Percentiles rank a stretch among this genome's conserved stretches.
Conservation (phyloP, 768 basidiomycete species). For the Mycena epipterygia region DNA sequence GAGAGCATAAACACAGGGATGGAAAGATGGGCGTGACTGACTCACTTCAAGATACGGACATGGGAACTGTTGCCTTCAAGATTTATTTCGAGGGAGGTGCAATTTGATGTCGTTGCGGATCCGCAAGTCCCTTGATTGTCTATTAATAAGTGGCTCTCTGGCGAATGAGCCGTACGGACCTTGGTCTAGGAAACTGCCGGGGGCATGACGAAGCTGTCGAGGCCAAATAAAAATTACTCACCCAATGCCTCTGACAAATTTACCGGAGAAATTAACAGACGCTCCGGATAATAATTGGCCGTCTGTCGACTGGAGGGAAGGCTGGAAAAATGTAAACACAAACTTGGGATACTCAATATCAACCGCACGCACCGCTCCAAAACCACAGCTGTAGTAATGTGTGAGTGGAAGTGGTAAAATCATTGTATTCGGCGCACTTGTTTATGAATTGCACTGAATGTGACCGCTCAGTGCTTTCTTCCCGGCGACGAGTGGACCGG, state of each 20-base stretch:
- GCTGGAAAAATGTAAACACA: too few relatives aligned
- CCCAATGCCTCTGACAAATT: not conserved
- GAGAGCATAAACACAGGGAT: too few relatives aligned
- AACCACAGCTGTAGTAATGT: not conserved
- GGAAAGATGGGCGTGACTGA: not conserved
- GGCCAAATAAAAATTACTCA: too few relatives aligned
- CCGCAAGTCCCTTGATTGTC: too few relatives aligned
- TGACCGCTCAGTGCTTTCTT: too few relatives aligned
- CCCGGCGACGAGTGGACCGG: too few relatives aligned
- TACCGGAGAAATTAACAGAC: not conserved
- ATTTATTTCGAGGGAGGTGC: slow-evolving; percentile 1
- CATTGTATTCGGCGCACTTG: not conserved
- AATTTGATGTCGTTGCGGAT: not conserved
- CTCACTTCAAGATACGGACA: slow-evolving; percentile 6
- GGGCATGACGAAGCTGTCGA: not conserved
- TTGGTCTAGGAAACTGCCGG: not conserved
- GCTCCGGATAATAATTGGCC: not conserved
- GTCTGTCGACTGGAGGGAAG: not conserved
- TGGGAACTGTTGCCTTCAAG: not conserved
- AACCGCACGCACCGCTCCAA: not conserved
- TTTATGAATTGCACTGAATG: not conserved
- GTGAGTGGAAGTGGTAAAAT: not conserved
- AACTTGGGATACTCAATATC: too few relatives aligned
- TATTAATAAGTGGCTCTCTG: not conserved
- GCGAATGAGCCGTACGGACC: not conserved